Base-by-base conservation (phyloP, 2,329 filamentous ascomycete genomes). In the Talaromyces pinophilus region DNA sequence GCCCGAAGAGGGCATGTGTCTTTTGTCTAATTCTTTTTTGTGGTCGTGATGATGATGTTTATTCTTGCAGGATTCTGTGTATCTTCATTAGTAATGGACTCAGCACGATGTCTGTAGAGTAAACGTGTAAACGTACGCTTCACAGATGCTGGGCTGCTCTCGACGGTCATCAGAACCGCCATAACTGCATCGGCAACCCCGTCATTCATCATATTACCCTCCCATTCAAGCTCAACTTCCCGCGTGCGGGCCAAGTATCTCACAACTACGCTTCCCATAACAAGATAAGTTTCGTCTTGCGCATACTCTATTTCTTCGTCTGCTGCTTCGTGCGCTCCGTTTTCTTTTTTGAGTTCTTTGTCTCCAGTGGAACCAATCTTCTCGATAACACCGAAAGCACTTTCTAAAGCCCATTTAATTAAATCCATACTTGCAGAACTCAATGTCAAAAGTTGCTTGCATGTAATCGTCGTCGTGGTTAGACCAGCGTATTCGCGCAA, bases 111-210 rank as follows among this genome's bases (percentile, higher is more conserved):
- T 6, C 3, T 15, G 19, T 22, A 66, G 50, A 8, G 4, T 72
- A n/a, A 17, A 33, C 85, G 80, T 84, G 4, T 72, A n/a, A 17
- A 33, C 85, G 80, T 84, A 91, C 92, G 91, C 80, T 95, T 96
- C 61, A 99, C 94, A 13, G 95, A 94, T 15, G 95, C 95, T 5
- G 94, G 95, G 63, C 92, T 96, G 78, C 90, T 96, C 80, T 99
- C 95, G 25, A 97, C 92, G 0, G 91, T 93, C 72, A 97, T 88
- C 11, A 99, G 85, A 2, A 97, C 92, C 0, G 93, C 93, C 84
- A 98, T 92, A 64, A 98, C 91, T 17, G 95, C 93, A 79, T 99
- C 95, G n/a, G 95, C 95, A 73, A 99, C 96, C 68, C 93, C 92
- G 75, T 99, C 95, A 77, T 98, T 99, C 74, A 97, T 89, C 82